phyloP scores from a whole-genome alignment of 2,329 filamentous ascomycete species.

The Pseudogymnoascus sp. region DNA sequence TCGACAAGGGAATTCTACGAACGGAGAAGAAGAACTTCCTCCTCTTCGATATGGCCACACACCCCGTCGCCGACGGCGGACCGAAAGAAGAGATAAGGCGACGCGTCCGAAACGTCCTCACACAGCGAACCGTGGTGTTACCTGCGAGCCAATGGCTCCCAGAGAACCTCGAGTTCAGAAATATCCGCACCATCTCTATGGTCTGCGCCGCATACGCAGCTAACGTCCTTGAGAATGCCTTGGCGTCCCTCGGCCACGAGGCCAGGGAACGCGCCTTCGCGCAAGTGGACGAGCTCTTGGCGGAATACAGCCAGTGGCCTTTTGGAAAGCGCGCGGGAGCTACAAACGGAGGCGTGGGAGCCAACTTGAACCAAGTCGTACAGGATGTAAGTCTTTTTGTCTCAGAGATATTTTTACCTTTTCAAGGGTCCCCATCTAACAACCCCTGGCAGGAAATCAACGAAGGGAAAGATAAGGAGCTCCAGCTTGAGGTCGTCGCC shows the following conservation, averaged over 20 bases:
- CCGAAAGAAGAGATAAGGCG: slow-evolving; percentile 96
- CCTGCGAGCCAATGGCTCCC: slow-evolving; percentile 82
- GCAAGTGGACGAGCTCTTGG: slow-evolving; percentile 91
- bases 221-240: slow-evolving; percentile 96
- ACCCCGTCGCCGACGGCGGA: slow-evolving; percentile 90
- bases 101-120: slow-evolving; percentile 86
- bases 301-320: slow-evolving; percentile 96
- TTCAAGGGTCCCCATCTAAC: neutral
- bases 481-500: slow-evolving; percentile 91
- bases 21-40: slow-evolving; percentile 99
- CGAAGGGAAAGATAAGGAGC: slow-evolving; percentile 82
- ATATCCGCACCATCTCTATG: slow-evolving; percentile 87
- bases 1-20: slow-evolving; percentile 96
- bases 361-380: slow-evolving; percentile 83
- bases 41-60: slow-evolving; percentile 99
- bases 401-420: neutral
- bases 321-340: slow-evolving; percentile 76
- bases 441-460: slow-evolving; percentile 57
- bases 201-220: slow-evolving; percentile 97
- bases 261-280: slow-evolving; percentile 89
- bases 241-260: slow-evolving; percentile 89
- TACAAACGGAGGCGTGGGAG: slow-evolving; percentile 72
- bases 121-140: slow-evolving; percentile 87
- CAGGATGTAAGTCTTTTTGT: slow-evolving; percentile 51
- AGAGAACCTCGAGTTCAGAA: slow-evolving; percentile 89